A percentile compares a stretch with the other conserved stretches of the same genome.
phyloP scores from a whole-genome alignment of 352 stramenopile species.

The Pythium oligandrum region DNA sequence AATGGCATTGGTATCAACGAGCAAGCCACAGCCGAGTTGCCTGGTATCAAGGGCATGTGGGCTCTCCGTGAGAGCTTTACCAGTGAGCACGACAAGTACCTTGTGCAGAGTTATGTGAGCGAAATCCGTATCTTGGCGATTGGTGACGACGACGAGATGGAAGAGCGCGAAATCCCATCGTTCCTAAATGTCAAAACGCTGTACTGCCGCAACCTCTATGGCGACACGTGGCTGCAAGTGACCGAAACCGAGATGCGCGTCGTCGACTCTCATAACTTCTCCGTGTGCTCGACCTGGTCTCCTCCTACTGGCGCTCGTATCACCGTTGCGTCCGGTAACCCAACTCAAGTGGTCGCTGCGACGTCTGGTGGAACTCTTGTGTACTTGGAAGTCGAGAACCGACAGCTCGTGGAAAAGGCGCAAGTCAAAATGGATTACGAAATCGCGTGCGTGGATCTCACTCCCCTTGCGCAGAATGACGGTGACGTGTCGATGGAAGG shows the following conservation, averaged over 20 bases:
- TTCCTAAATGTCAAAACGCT: slow-evolving; percentile 90
- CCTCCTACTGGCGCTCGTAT: slow-evolving; percentile 62
- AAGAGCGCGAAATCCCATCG: slow-evolving; percentile 86
- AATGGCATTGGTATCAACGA: slow-evolving; percentile 99
- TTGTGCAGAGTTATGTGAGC: slow-evolving; percentile 95
- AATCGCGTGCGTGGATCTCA: slow-evolving; percentile 93
- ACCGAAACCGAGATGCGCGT: slow-evolving; percentile 91
- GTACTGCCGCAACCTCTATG: slow-evolving; percentile 90
- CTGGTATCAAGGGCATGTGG: slow-evolving; percentile 98
- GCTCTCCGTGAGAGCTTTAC: slow-evolving; percentile 82
- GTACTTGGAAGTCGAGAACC: slow-evolving; percentile 83
- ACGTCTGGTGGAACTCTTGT: slow-evolving; percentile 86
- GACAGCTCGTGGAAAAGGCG: slow-evolving; percentile 53
- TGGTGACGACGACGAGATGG: slow-evolving; percentile 84
- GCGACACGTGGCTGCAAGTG: slow-evolving; percentile 91
- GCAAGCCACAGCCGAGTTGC: slow-evolving; percentile 91
- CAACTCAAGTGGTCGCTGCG: slow-evolving; percentile 91
- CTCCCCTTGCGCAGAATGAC: slow-evolving; percentile 40
- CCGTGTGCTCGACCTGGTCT: slow-evolving; percentile 70
- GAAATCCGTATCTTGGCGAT: slow-evolving; percentile 96
- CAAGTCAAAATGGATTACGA: slow-evolving; percentile 89
- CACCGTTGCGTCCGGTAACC: slow-evolving; percentile 82
- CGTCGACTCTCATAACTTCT: slow-evolving; percentile 63
- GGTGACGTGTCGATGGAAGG: slow-evolving; percentile 61
- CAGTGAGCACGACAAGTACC: slow-evolving; percentile 90